Evolutionary conservation across 2,329 filamentous ascomycete genomes (phyloP), one percentile per base, ranked within the genome.

Genomic region (Metarhizium humberi): DNA sequence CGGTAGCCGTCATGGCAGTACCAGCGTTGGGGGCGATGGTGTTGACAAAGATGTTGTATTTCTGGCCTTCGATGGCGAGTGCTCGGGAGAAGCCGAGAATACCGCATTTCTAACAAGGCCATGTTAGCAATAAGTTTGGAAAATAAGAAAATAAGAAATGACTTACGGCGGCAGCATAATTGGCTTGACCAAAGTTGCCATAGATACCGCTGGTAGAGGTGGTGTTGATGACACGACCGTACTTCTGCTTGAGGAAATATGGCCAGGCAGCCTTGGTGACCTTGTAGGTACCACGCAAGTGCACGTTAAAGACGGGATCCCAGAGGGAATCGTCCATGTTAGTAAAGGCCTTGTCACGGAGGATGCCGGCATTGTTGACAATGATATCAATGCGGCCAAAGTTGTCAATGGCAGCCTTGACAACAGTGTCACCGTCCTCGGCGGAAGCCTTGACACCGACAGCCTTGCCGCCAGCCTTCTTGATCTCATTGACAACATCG

Each of bases 41-140:
- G 81, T 99, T 99, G 72, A 96, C 90, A 66, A 85, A 91, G 73
- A 99, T 97, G 79, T 96, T 96, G 80, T 99, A 91, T 79, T 97
- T 97, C 68, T 82, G 81, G 65, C 94, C 94, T 75, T 99, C 94
- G 51, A 94, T 81, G 52, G 94, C 94, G 55, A 99, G 82, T 52
- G 94, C 90, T 64, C 91, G 88, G 45, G 92, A 96, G 78, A 99
- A 90, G 58, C 94, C 94, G 46, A 99, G 86, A 62, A 99, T 97
- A 74, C 90, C 94, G 63, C 82, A 81, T 85, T 94, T 94, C 85
- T 88, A 61, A 13, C 34, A n/a, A 51, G 36, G 53, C 66, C 49
- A 68, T 64, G 8, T 29, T 25, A 25, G 40, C 30, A 18, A 54
- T 43, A 57, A 50, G 16, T 16, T 20, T 14, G 18, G 2, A 7